phyloP scores from a whole-genome alignment of 2,329 filamentous ascomycete genomes.

The Colletotrichum orchidophilum region DNA sequence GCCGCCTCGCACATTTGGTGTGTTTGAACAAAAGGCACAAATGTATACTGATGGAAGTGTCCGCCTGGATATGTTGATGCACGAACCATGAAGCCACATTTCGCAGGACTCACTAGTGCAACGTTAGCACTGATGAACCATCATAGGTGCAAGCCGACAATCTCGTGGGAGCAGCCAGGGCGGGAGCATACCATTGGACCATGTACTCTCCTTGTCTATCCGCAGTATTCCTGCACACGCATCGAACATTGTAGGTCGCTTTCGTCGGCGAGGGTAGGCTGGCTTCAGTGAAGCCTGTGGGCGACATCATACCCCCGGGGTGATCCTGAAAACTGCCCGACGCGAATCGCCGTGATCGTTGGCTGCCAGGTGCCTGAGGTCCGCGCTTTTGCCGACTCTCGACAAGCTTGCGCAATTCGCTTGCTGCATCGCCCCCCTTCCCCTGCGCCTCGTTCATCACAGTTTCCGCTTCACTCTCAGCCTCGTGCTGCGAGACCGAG shows the following conservation, averaged over 20 bases:
- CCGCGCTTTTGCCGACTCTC: constrained; percentile 59
- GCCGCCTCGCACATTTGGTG: constrained; percentile 61
- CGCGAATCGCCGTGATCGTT: constrained; percentile 37
- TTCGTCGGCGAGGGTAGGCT: constrained; percentile 58
- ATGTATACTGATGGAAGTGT: constrained; percentile 70
- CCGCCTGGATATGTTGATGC: constrained; percentile 66
- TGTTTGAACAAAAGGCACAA: constrained; percentile 70
- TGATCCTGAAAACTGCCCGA: constrained; percentile 44
- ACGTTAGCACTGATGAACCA: constrained; percentile 18
- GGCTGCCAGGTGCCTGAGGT: constrained; percentile 36
- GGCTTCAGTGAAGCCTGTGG: constrained; percentile 59
- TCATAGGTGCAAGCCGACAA: background rate
- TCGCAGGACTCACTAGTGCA: constrained; percentile 68
- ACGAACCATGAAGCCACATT: constrained; percentile 71
- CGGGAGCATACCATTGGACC: constrained; percentile 67
- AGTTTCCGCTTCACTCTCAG: constrained; percentile 69
- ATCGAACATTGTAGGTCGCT: constrained; percentile 58
- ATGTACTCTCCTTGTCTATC: constrained; percentile 62
- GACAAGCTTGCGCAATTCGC: constrained; percentile 67
- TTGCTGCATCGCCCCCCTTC: constrained; percentile 64
- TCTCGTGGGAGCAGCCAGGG: constrained; percentile 6
- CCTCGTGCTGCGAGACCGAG: constrained; percentile 45
- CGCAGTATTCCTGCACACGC: constrained; percentile 60
- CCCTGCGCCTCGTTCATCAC: constrained; percentile 57
- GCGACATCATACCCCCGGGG: constrained; percentile 55